Percentiles rank a stretch among this genome's conserved stretches.
These are phyloP conservation scores for Blastobotrys elegans DNA, from an alignment of 1,139 yeast genomes.

Conservation along the genomic window DNA sequence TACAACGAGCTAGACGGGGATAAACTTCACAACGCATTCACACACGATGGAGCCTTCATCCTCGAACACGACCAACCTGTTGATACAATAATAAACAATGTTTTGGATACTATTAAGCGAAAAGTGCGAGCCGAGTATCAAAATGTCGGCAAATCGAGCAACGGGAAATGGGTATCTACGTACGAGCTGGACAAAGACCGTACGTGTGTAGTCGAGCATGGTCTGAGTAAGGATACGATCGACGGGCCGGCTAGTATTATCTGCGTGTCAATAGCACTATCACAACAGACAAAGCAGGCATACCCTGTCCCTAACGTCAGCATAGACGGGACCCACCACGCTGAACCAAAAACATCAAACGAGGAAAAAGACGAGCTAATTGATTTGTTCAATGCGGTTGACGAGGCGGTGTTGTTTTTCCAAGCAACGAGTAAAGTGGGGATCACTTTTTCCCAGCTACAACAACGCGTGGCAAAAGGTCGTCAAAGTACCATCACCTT, in stretches of 20 bases:
- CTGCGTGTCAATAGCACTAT: slow-evolving; percentile 1
- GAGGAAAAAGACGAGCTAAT: slow-evolving; percentile 7
- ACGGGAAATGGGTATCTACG: background rate
- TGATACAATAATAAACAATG: background rate
- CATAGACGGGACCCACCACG: background rate
- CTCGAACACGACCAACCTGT: background rate
- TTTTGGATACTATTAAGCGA: background rate
- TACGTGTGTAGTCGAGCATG: background rate
- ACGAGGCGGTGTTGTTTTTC: slow-evolving; percentile 22
- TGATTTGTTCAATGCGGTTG: slow-evolving; percentile 21
- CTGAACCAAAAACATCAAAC: background rate
- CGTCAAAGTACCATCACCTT: slow-evolving; percentile 22
- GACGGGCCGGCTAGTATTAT: slow-evolving; percentile 3
- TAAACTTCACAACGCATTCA: background rate
- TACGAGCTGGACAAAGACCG: background rate
- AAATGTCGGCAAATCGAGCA: background rate
- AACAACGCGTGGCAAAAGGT: slow-evolving; percentile 21
- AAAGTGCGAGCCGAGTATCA: background rate
- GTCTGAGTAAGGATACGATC: background rate
- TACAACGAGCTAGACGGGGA: background rate
- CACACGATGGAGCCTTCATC: background rate
- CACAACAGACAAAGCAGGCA: background rate
- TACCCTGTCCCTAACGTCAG: background rate
- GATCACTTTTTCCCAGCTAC: slow-evolving; percentile 20
- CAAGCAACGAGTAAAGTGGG: slow-evolving; percentile 20